A percentile compares a stretch with the other conserved stretches of the same genome.
Conservation (phyloP, 2,329 filamentous ascomycete species). For the Coniella vitis region DNA sequence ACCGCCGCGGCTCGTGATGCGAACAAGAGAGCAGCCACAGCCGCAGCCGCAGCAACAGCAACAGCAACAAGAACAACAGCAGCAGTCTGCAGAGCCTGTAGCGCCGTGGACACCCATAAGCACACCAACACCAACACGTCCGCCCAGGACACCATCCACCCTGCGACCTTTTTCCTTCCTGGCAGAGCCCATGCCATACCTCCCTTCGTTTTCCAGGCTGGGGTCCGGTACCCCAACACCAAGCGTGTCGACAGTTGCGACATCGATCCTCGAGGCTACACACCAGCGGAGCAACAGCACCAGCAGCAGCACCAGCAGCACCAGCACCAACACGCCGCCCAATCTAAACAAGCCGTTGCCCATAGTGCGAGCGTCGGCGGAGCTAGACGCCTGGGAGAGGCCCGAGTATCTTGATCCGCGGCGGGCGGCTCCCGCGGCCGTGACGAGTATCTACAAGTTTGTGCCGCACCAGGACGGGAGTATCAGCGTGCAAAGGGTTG, state of each 20-base stretch:
- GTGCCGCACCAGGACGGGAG: slow-evolving; percentile 17
- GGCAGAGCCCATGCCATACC: not conserved
- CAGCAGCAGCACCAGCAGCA: too few relatives aligned
- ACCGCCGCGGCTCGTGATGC: slow-evolving; percentile 3
- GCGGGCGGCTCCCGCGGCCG: not conserved
- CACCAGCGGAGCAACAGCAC: too few relatives aligned
- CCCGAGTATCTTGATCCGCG: not conserved
- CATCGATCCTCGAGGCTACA: too few relatives aligned
- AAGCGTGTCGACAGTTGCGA: not conserved
- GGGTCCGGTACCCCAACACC: not conserved
- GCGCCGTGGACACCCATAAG: not conserved
- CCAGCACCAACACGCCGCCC: too few relatives aligned
- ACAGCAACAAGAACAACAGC: too few relatives aligned
- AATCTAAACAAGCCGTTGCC: slow-evolving; percentile 2
- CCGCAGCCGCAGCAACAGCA: too few relatives aligned
- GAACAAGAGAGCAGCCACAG: slow-evolving; percentile 1
- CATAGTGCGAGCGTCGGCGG: not conserved
- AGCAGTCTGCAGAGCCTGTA: too few relatives aligned
- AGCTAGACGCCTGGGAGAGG: not conserved
- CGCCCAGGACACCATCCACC: slow-evolving; percentile 3
- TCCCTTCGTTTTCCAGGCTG: not conserved
- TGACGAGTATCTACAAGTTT: slow-evolving; percentile 16
- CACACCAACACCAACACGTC: slow-evolving; percentile 8
- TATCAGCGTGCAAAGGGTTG: slow-evolving; percentile 16
- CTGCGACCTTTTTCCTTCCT: not conserved